Conservation (phyloP, 1,284 basidiomycete genomes). For the Microbotryum intermedium region DNA sequence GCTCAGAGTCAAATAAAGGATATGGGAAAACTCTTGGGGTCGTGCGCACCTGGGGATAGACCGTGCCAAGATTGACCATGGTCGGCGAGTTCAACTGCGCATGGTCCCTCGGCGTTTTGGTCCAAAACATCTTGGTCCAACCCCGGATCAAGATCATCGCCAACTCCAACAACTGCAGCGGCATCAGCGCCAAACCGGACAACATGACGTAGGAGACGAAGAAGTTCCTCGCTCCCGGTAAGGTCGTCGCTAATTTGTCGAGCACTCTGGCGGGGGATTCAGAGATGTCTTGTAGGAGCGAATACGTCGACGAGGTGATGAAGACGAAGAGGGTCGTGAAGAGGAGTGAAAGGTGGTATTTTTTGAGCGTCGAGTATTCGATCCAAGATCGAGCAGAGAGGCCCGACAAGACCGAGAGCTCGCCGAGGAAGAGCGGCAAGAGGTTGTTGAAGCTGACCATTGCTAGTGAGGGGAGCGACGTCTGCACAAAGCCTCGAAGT, state of each 20-base stretch:
- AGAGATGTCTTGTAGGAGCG: constrained; percentile 62
- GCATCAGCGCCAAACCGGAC: constrained; percentile 81
- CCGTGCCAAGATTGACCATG: constrained; percentile 80
- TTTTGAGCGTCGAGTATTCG: constrained; percentile 85
- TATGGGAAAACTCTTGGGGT: no score
- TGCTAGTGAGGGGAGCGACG: constrained; percentile 80
- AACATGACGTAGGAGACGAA: constrained; percentile 86
- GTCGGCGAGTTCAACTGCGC: constrained; percentile 96
- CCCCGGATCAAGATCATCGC: constrained; percentile 70
- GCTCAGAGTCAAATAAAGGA: no score
- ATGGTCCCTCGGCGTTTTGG: constrained; percentile 80
- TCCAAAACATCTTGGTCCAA: constrained; percentile 61
- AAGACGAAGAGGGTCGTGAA: constrained; percentile 95
- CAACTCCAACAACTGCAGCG: constrained; percentile 81
- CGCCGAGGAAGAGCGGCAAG: constrained; percentile 81
- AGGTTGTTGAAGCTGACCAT: constrained; percentile 83
- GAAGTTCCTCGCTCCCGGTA: constrained; percentile 64
- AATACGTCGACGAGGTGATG: constrained; percentile 33
- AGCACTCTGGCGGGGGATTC: constrained; percentile 67
- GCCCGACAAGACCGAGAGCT: constrained; percentile 78
- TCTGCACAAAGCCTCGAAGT: constrained; percentile 79
- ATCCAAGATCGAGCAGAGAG: constrained; percentile 80
- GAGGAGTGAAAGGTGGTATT: constrained; percentile 92
- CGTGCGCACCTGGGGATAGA: constrained; percentile 30
- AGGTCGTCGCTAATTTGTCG: constrained; percentile 71